phyloP scores from a whole-genome alignment of 495 filamentous ascomycete genomes.

The Penicillium cinerascens region DNA sequence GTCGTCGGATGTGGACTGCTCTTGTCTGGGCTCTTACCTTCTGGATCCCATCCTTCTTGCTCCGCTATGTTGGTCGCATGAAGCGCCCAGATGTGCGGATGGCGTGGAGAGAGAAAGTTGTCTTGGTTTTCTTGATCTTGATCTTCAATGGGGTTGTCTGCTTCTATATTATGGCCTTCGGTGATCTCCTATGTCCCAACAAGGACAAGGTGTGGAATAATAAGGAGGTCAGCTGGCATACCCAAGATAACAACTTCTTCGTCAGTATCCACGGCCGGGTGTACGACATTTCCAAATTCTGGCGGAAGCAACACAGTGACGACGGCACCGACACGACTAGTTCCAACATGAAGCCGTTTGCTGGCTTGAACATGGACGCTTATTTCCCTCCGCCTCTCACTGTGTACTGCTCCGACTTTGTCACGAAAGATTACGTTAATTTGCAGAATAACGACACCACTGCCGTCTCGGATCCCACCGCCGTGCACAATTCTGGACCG shows the following conservation, averaged over 20 bases:
- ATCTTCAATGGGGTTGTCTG: constrained; percentile 79
- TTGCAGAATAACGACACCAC: constrained; percentile 62
- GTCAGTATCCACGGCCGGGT: constrained; percentile 86
- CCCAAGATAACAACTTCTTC: constrained; percentile 72
- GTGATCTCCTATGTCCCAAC: constrained; percentile 81
- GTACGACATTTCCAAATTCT: constrained; percentile 90
- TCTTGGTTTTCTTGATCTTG: constrained; percentile 75
- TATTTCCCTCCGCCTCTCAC: constrained; percentile 81
- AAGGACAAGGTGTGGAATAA: constrained; percentile 85
- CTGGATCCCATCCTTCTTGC: constrained; percentile 86
- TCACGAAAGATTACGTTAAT: constrained; percentile 45
- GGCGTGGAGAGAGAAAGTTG: constrained; percentile 94
- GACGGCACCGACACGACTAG: constrained; percentile 51
- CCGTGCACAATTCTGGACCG: constrained; percentile 66
- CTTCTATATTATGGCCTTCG: constrained; percentile 91
- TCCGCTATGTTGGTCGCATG: constrained; percentile 86
- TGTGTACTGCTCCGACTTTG: constrained; percentile 67
- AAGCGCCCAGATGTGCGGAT: constrained; percentile 94
- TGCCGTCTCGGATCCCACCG: constrained; percentile 40
- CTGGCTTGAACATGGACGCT: constrained; percentile 71
- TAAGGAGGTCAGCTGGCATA: constrained; percentile 67
- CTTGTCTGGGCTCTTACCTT: constrained; percentile 86
- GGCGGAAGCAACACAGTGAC: constrained; percentile 77
- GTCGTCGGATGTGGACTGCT: constrained; percentile 72
- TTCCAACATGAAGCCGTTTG: constrained; percentile 70